These are phyloP conservation scores for Flaveria floridana DNA, from an alignment of 140 eudicot species.

Conservation along the genomic window DNA sequence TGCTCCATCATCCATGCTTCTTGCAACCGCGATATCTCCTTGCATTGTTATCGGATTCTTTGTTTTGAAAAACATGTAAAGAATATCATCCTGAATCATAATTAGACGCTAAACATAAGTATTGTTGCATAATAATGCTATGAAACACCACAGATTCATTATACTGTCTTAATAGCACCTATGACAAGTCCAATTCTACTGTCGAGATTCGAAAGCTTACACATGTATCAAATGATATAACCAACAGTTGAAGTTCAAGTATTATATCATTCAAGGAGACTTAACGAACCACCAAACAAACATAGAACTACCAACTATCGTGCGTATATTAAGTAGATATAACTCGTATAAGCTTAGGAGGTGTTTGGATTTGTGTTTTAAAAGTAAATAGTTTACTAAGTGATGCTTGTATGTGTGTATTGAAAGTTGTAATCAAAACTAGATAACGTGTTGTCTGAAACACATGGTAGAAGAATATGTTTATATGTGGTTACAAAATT, in stretches of 20 bases:
- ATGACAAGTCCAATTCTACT: not conserved
- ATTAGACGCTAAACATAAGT: not conserved
- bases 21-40: constrained; percentile 89
- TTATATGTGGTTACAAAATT: not conserved
- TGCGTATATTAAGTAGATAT: not conserved
- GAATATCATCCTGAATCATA: constrained; percentile 58
- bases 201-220: not conserved
- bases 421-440: not conserved
- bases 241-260: not conserved
- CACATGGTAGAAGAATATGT: not conserved
- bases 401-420: not conserved
- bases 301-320: not conserved
- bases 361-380: not conserved
- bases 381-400: not conserved
- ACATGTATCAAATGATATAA: not conserved
- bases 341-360: not conserved
- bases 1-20: constrained; percentile 74
- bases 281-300: not conserved
- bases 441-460: not conserved
- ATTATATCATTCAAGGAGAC: not conserved
- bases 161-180: not conserved
- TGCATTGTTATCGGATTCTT: constrained; percentile 74
- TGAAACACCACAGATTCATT: not conserved
- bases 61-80: constrained; percentile 71
- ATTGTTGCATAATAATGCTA: not conserved